phyloP scores from a whole-genome alignment of 495 filamentous ascomycete species.

The Eremomyces bilateralis region DNA sequence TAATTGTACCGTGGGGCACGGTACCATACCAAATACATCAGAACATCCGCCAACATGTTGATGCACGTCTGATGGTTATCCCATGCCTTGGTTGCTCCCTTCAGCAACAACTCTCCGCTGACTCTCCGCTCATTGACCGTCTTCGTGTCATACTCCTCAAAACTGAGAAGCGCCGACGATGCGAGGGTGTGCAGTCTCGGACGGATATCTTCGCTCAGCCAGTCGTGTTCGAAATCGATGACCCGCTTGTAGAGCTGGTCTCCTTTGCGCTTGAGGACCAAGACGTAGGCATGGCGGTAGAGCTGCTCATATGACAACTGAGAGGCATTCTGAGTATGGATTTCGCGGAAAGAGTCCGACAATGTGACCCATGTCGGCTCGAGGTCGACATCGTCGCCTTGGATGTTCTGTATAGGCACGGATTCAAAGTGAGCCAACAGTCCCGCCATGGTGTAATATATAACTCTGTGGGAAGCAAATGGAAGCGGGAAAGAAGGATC shows the following conservation, averaged over 20 bases:
- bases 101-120: constrained; percentile 68
- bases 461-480: too few relatives aligned
- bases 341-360: constrained; percentile 51
- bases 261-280: constrained; percentile 80
- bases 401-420: constrained; percentile 14
- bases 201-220: constrained; percentile 50
- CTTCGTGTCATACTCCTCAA: constrained; percentile 17
- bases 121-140: constrained; percentile 53
- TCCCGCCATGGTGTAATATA: too few relatives aligned
- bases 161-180: constrained; percentile 28
- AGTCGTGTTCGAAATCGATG: constrained; percentile 53
- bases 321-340: constrained; percentile 83
- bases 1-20: too few relatives aligned
- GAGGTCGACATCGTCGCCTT: constrained; percentile 43
- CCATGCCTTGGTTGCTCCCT: constrained; percentile 55
- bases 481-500: too few relatives aligned
- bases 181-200: constrained; percentile 38
- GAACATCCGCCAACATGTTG: constrained; percentile 92
- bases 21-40: constrained; percentile 79
- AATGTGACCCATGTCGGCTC: constrained; percentile 63
- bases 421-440: too few relatives aligned
- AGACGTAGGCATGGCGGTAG: constrained; percentile 87
- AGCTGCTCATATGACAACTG: constrained; percentile 82
- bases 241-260: constrained; percentile 62
- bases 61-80: constrained; percentile 77